phyloP scores from a whole-genome alignment of 1,284 basidiomycete genomes.

The Moesziomyces sp. region DNA sequence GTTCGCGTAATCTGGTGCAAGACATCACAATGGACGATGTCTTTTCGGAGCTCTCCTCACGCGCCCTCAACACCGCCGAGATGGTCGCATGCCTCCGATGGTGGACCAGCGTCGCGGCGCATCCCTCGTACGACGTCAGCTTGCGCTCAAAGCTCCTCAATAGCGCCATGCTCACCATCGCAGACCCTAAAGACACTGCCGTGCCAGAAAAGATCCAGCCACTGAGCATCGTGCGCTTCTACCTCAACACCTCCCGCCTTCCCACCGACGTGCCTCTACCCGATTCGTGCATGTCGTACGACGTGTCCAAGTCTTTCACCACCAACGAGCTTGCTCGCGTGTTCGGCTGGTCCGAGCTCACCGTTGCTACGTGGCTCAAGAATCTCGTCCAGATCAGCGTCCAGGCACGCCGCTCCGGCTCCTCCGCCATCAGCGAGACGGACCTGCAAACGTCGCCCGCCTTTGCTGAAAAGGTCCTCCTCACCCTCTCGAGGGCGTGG shows the following conservation, averaged over 20 bases:
- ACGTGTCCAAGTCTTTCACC: conserved; percentile 74
- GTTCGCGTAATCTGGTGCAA: conserved; percentile 78
- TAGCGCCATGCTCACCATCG: conserved; percentile 53
- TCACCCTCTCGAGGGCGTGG: conserved; percentile 81
- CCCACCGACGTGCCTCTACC: conserved; percentile 87
- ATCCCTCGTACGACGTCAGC: conserved; percentile 64
- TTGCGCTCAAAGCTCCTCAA: conserved; percentile 61
- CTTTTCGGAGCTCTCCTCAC: conserved; percentile 78
- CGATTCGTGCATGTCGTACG: conserved; percentile 78
- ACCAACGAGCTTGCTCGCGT: conserved; percentile 63
- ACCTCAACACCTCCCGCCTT: conserved; percentile 79
- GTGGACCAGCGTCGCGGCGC: conserved; percentile 79
- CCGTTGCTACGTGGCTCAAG: conserved; percentile 79
- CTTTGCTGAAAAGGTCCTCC: conserved; percentile 86
- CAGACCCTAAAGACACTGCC: conserved; percentile 21
- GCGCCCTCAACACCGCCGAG: conserved; percentile 80
- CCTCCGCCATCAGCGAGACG: conserved; percentile 69
- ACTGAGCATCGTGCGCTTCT: conserved; percentile 77
- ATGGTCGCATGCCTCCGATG: conserved; percentile 85
- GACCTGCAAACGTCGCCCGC: conserved; percentile 77
- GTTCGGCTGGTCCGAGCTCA: conserved; percentile 82
- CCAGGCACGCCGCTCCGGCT: conserved; percentile 65
- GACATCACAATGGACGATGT: conserved; percentile 89
- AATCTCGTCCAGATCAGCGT: conserved; percentile 73
- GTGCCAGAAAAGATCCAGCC: conserved; percentile 55